These are phyloP conservation scores for Komagataella phaffii DNA, from an alignment of 805 yeast genomes.

Conservation along the genomic window DNA sequence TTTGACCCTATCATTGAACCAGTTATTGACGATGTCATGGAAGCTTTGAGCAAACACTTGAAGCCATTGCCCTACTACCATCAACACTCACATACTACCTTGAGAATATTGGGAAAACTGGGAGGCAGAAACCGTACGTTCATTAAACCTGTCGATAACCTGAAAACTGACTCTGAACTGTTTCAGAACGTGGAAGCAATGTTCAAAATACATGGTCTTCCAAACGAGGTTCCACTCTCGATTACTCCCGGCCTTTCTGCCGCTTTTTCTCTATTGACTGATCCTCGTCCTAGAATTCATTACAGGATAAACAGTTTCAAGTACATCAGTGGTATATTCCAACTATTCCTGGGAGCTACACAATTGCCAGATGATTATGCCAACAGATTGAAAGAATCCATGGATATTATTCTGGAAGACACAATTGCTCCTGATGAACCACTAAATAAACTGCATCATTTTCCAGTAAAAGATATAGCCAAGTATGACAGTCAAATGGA, in stretches of 20 bases:
- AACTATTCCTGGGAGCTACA: slow-evolving; percentile 49
- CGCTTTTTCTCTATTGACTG: slow-evolving; percentile 65
- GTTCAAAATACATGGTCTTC: slow-evolving; percentile 59
- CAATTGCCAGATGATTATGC: slow-evolving; percentile 32
- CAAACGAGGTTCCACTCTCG: slow-evolving; percentile 50
- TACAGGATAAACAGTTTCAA: slow-evolving; percentile 70
- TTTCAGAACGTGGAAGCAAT: slow-evolving; percentile 61
- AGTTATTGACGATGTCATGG: slow-evolving; percentile 87
- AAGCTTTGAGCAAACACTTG: slow-evolving; percentile 81
- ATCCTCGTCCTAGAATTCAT: slow-evolving; percentile 44
- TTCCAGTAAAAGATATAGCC: slow-evolving; percentile 30
- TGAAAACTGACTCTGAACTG: slow-evolving; percentile 34
- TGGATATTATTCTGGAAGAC: slow-evolving; percentile 25
- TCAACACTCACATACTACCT: slow-evolving; percentile 89
- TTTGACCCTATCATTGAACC: slow-evolving; percentile 97
- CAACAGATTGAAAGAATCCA: slow-evolving; percentile 34
- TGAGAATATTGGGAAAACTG: slow-evolving; percentile 83
- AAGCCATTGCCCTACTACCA: slow-evolving; percentile 91
- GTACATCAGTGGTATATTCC: slow-evolving; percentile 51
- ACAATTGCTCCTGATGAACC: slow-evolving; percentile 9
- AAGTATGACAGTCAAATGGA: slow-evolving; percentile 50
- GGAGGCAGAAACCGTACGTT: slow-evolving; percentile 93
- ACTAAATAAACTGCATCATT: slow-evolving; percentile 16
- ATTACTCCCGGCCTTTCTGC: slow-evolving; percentile 74
- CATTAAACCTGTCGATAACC: slow-evolving; percentile 59